Conservation (phyloP, 495 filamentous ascomycete species). For the Penicillium pulvis region DNA sequence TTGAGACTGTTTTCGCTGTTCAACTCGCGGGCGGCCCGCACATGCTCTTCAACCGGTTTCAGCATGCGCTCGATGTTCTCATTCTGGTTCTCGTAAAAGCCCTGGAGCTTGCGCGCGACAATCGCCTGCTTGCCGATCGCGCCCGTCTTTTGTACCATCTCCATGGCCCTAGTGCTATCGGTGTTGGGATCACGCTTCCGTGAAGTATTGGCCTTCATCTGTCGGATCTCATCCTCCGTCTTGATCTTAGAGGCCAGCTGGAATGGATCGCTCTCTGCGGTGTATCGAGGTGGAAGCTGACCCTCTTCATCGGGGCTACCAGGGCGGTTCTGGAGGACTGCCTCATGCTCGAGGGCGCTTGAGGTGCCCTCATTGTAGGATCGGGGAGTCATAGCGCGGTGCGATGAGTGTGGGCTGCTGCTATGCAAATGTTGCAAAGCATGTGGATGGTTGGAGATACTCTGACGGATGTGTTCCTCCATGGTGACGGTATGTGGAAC, state of each 20-base stretch:
- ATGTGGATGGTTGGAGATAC: slow-evolving; percentile 38
- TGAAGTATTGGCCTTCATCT: slow-evolving; percentile 80
- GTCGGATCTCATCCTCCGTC: slow-evolving; percentile 71
- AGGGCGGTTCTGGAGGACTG: slow-evolving; percentile 27
- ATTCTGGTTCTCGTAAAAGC: slow-evolving; percentile 91
- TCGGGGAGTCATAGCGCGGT: slow-evolving; percentile 25
- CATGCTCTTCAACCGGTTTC: slow-evolving; percentile 91
- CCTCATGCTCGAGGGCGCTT: slow-evolving; percentile 38
- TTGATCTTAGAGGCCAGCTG: slow-evolving; percentile 79
- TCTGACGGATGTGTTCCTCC: slow-evolving; percentile 45
- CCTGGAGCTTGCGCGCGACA: slow-evolving; percentile 64
- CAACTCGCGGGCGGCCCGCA: slow-evolving; percentile 75
- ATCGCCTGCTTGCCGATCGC: slow-evolving; percentile 33
- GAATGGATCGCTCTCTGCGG: slow-evolving; percentile 73
- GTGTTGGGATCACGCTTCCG: slow-evolving; percentile 66
- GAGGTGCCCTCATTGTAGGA: slow-evolving; percentile 36
- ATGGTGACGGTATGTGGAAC: slow-evolving; percentile 20
- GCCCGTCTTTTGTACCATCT: slow-evolving; percentile 20
- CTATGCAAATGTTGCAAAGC: slow-evolving; percentile 28
- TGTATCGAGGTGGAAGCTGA: slow-evolving; percentile 60
- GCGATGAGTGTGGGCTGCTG: slow-evolving; percentile 23
- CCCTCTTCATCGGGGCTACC: slow-evolving; percentile 64
- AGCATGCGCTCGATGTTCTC: slow-evolving; percentile 89
- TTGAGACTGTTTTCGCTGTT: slow-evolving; percentile 79
- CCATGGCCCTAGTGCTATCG: slow-evolving; percentile 33